Base-by-base conservation (phyloP, 208 protist genomes). In the Strigomonas galati region DNA sequence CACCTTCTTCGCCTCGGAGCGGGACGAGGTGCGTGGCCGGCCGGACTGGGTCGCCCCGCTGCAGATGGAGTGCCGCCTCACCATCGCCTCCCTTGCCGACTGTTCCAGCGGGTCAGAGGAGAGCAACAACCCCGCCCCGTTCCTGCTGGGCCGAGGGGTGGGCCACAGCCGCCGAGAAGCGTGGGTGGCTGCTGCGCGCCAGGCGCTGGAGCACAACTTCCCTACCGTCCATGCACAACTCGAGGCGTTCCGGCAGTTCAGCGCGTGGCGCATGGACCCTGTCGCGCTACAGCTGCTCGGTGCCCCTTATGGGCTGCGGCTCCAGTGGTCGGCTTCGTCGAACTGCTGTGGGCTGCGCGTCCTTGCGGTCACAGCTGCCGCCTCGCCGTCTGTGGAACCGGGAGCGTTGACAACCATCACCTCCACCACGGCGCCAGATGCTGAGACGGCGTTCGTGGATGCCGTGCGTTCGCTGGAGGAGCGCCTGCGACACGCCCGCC, bases 131-230 rank as follows among this genome's bases (percentile, higher is more conserved):
- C 54, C 2, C 19, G 10, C 31, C 0, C 40, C 31, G 5, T 85
- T 87, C 62, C 44, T 73, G 15, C 66, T 92, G 43, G 85, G 82
- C 65, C 58, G 78, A 3, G 85, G 85, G 26, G 55, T 78, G 9
- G 85, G 85, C 1, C 53, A 62, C 2, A 83, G 40, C 9, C 86
- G 85, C 64, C 57, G 71, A 0, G 61, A 65, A 44, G 85, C 85
- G 23, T 92, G 85, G 85, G 54, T 59, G 4, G 69, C 79, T 0
- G 85, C 85, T 10, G 79, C 85, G 17, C 74, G 72, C 58, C 63
- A 81, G 48, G 85, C 82, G 3, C 59, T 92, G n/a, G 70, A 60
- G 0, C 53, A 63, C 7, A 85, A 89, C 59, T 92, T 85, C 64
- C 79, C 80, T 19, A 53, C 58, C 23, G 62, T 76, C 10, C 26